Evolutionary conservation across 2,329 filamentous ascomycete genomes (phyloP).

Genomic region (Pseudocercospora fuligena): DNA sequence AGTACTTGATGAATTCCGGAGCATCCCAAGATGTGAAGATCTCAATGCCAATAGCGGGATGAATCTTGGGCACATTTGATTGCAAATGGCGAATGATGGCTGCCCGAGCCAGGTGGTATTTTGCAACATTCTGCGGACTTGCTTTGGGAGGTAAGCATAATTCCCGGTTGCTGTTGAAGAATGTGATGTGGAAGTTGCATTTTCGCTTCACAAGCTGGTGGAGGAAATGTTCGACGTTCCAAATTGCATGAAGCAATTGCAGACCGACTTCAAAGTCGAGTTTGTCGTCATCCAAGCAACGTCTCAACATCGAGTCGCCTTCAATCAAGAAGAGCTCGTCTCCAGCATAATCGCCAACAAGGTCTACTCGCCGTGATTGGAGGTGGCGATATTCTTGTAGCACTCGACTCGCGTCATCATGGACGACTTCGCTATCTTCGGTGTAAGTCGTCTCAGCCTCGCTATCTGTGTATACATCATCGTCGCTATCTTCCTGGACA

Average conservation of each 20-base stretch:
- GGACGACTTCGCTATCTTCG: background rate
- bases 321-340: constrained; percentile 74
- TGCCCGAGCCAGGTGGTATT: constrained; percentile 66
- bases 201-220: constrained; percentile 63
- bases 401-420: constrained; percentile 5
- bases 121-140: constrained; percentile 44
- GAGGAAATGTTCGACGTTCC: constrained; percentile 68
- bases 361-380: constrained; percentile 59
- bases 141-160: constrained; percentile 60
- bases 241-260: constrained; percentile 72
- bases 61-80: constrained; percentile 46
- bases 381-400: constrained; percentile 47
- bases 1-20: constrained; percentile 60
- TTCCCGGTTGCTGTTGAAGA: constrained; percentile 64
- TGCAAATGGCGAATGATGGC: constrained; percentile 69
- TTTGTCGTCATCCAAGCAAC: constrained; percentile 65
- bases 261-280: constrained; percentile 72
- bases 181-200: constrained; percentile 73
- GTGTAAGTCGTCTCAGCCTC: constrained; percentile 2
- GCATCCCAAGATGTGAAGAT: constrained; percentile 56
- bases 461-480: constrained; percentile 9
- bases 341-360: constrained; percentile 77
- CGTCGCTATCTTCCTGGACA: background rate
- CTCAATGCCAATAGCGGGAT: constrained; percentile 51
- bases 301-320: constrained; percentile 71